These are phyloP conservation scores for Mortierella sp. DNA, from an alignment of 371 early-diverging fungal genomes.

Conservation along the genomic window DNA sequence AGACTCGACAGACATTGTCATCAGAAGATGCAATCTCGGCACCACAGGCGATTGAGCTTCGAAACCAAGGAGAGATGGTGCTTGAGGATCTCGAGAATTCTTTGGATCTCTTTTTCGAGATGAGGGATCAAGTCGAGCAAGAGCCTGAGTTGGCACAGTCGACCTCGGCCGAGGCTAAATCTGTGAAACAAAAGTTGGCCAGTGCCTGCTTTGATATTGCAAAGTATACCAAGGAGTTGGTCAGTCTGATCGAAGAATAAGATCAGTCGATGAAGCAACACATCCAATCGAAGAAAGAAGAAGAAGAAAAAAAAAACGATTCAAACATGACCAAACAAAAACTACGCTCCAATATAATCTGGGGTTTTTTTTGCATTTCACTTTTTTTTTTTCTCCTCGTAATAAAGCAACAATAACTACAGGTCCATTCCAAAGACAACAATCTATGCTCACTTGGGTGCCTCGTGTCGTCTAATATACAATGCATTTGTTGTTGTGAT, in stretches of 20 bases:
- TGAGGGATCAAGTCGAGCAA: conserved; percentile 62
- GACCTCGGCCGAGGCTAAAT: conserved; percentile 62
- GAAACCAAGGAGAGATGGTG: conserved; percentile 64
- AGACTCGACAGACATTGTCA: conserved; percentile 60
- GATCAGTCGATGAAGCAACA: background rate
- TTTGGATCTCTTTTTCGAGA: conserved; percentile 75
- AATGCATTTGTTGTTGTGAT: no score
- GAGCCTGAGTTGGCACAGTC: conserved; percentile 57
- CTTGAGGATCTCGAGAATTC: conserved; percentile 78
- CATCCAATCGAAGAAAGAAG: background rate
- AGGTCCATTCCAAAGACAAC: no score
- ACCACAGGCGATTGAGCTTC: conserved; percentile 58
- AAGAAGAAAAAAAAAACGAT: background rate
- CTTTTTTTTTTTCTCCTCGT: background rate
- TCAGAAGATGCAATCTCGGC: conserved; percentile 37
- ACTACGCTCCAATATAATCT: background rate
- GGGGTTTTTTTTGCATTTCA: background rate
- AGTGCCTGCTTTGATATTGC: conserved; percentile 94
- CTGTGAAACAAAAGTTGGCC: conserved; percentile 87
- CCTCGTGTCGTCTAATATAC: no score
- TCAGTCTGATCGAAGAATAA: conserved; percentile 62
- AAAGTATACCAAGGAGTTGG: conserved; percentile 83
- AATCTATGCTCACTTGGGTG: no score
- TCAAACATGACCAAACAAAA: background rate
- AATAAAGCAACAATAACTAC: background rate